Conservation (phyloP, 768 basidiomycete genomes). For the Lyophyllum shimeji region DNA sequence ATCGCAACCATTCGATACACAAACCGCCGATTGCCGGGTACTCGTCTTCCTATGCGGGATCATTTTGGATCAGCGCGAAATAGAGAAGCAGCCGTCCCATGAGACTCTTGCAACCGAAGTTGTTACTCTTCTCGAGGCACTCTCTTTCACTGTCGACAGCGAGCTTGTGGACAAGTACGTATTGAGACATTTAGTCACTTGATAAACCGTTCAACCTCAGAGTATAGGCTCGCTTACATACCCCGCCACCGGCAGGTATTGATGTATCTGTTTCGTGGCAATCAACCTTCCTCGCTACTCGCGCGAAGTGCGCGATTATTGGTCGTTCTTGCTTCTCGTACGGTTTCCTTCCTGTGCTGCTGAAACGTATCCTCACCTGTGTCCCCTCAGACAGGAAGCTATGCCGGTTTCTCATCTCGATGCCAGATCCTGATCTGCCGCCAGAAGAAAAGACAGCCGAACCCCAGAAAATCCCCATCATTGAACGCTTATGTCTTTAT, state of each 20-base stretch:
- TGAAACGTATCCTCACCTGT: neutral
- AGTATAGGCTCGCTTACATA: constrained; percentile 28
- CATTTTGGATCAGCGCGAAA: constrained; percentile 38
- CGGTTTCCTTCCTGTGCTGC: constrained; percentile 22
- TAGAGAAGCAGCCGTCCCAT: constrained; percentile 27
- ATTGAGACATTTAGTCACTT: neutral
- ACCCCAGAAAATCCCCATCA: constrained; percentile 34
- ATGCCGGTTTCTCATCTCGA: constrained; percentile 41
- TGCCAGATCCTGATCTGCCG: constrained; percentile 24
- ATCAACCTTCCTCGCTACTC: constrained; percentile 54
- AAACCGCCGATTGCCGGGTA: constrained; percentile 30
- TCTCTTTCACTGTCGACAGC: constrained; percentile 48
- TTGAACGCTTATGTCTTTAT: constrained; percentile 48
- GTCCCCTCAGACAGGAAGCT: constrained; percentile 39
- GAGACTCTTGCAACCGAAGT: constrained; percentile 39
- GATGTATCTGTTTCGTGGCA: constrained; percentile 45
- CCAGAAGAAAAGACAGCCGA: constrained; percentile 23
- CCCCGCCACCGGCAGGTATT: constrained; percentile 40
- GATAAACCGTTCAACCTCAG: neutral
- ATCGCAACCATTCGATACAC: constrained; percentile 22
- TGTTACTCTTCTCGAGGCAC: constrained; percentile 50
- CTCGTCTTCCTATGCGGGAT: constrained; percentile 39
- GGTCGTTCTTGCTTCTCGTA: constrained; percentile 54
- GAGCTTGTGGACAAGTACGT: constrained; percentile 41
- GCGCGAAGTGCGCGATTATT: constrained; percentile 49